Evolutionary conservation across 306 rosid species (phyloP).

Genomic region (Erythrophleum fordii): DNA sequence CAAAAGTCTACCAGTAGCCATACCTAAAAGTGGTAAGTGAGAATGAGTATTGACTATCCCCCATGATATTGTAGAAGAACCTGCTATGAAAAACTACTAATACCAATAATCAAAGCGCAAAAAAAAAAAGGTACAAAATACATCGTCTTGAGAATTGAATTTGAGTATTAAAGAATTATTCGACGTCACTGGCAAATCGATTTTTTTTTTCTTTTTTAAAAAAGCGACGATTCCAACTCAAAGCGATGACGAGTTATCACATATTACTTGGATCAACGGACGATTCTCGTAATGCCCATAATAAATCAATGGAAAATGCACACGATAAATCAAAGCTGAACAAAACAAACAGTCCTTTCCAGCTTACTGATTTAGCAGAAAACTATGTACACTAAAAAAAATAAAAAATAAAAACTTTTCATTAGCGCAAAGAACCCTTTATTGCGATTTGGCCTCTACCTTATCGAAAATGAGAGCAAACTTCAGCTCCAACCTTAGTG

Average conservation of each 20-base stretch:
- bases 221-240: neutral
- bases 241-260: neutral
- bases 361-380: neutral
- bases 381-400: neutral
- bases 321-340: neutral
- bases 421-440: neutral
- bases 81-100: slow-evolving; percentile 16
- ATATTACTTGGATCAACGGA: neutral
- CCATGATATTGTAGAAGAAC: slow-evolving; percentile 41
- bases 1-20: neutral
- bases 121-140: neutral
- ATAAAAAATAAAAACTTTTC: neutral
- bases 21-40: slow-evolving; percentile 63
- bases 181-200: neutral
- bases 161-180: neutral
- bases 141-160: neutral
- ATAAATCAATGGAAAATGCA: neutral
- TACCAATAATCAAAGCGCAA: neutral
- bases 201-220: neutral
- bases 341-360: neutral
- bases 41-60: slow-evolving; percentile 62
- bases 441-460: neutral
- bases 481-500: neutral
- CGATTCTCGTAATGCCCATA: neutral
- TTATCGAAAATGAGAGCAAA: neutral